phyloP scores from a whole-genome alignment of 345 rosid genomes.

The Kandelia obovata region DNA sequence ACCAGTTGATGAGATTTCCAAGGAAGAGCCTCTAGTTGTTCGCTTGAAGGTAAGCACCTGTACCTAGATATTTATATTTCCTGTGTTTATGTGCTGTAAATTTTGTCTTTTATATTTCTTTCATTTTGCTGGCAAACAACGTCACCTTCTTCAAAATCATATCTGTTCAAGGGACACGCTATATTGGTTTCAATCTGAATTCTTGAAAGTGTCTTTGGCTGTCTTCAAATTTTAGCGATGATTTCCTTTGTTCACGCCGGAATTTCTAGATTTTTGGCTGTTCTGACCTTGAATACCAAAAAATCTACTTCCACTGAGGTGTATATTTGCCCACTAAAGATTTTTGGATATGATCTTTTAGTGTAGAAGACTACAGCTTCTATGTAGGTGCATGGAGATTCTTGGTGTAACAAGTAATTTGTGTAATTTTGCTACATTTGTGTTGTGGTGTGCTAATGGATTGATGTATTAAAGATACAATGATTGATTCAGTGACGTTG shows the following conservation, averaged over 20 bases:
- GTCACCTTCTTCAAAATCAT: background rate
- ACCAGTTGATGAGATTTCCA: slow-evolving; percentile 52
- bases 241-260: background rate
- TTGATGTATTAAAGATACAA: too few relatives aligned
- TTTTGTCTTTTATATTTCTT: background rate
- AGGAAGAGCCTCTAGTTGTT: slow-evolving; percentile 86
- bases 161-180: background rate
- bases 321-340: too few relatives aligned
- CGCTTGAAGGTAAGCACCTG: slow-evolving; percentile 68
- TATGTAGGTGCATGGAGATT: too few relatives aligned
- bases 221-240: background rate
- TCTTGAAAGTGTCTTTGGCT: background rate
- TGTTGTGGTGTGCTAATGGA: too few relatives aligned
- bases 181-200: background rate
- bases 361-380: too few relatives aligned
- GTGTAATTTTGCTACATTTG: too few relatives aligned
- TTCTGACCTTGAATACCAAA: background rate
- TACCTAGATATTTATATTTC: background rate
- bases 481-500: too few relatives aligned
- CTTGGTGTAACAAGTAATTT: too few relatives aligned
- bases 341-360: too few relatives aligned
- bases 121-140: too few relatives aligned
- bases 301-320: background rate
- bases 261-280: background rate
- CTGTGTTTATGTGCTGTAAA: background rate